A percentile compares a stretch with the other conserved stretches of the same genome.
These are phyloP conservation scores for Microbotryum scabiosae DNA, from an alignment of 1,284 basidiomycete genomes.

Conservation along the genomic window DNA sequence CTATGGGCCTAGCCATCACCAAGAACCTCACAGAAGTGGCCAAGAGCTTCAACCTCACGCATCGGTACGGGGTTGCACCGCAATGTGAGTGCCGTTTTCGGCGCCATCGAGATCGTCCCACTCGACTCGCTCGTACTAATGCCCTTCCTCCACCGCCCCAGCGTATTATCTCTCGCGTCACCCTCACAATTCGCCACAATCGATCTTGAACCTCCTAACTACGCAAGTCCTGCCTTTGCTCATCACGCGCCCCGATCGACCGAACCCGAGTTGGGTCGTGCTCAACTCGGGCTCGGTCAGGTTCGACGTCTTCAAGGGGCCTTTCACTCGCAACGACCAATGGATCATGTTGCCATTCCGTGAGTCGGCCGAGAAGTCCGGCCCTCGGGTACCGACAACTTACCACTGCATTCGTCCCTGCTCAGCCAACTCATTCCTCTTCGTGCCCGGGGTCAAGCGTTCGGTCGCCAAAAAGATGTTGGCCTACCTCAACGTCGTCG, in stretches of 20 bases:
- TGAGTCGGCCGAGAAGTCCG: background rate
- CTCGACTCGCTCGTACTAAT: background rate
- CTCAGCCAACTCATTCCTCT: constrained; percentile 27
- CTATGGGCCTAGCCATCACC: constrained; percentile 18
- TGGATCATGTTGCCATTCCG: constrained; percentile 31
- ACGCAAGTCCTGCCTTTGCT: constrained; percentile 22
- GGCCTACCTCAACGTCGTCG: constrained; percentile 31
- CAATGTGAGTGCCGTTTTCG: constrained; percentile 10
- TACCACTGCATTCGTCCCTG: background rate
- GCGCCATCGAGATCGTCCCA: background rate
- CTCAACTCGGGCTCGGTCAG: constrained; percentile 35
- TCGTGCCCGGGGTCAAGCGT: constrained; percentile 20
- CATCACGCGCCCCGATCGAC: constrained; percentile 15
- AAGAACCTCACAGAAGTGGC: constrained; percentile 16
- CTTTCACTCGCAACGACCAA: constrained; percentile 36
- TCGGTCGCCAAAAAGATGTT: constrained; percentile 21
- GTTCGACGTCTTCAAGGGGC: constrained; percentile 36
- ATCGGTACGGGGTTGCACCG: constrained; percentile 28
- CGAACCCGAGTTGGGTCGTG: constrained; percentile 19
- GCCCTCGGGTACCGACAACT: background rate
- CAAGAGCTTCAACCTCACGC: constrained; percentile 30
- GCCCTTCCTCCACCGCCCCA: background rate
- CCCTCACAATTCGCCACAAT: constrained; percentile 13
- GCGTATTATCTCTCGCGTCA: constrained; percentile 33
- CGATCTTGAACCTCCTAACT: constrained; percentile 29